These are phyloP conservation scores for Rhizomucor pusillus DNA, from an alignment of 371 early-diverging fungal species.

Conservation along the genomic window DNA sequence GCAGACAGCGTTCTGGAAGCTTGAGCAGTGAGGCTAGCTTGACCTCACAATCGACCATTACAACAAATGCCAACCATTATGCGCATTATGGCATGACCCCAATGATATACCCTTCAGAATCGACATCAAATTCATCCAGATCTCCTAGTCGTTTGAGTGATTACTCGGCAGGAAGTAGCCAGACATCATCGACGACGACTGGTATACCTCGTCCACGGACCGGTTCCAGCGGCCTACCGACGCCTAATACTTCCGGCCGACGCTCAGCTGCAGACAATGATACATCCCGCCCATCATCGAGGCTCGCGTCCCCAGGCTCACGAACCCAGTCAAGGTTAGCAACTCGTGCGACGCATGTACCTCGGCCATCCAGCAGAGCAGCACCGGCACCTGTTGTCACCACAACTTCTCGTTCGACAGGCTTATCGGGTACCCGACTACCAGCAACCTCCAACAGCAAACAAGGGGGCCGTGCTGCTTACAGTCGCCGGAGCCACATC, in stretches of 20 bases:
- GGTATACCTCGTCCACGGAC: slow-evolving; percentile 7
- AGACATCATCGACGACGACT: slow-evolving; percentile 11
- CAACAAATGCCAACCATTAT: slow-evolving; percentile 21
- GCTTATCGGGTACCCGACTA: background rate
- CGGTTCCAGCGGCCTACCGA: slow-evolving; percentile 4
- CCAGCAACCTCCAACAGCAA: background rate
- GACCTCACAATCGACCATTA: slow-evolving; percentile 42
- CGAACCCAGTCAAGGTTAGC: slow-evolving; percentile 16
- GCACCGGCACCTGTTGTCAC: slow-evolving; percentile 22
- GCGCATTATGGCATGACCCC: slow-evolving; percentile 36
- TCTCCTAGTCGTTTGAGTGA: slow-evolving; percentile 42
- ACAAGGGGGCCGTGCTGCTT: background rate
- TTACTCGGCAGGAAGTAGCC: slow-evolving; percentile 33
- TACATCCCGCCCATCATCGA: slow-evolving; percentile 8
- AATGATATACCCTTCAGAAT: slow-evolving; percentile 30
- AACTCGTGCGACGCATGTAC: slow-evolving; percentile 47
- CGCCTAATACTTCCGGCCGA: background rate
- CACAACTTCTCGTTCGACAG: slow-evolving; percentile 14
- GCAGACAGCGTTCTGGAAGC: slow-evolving; percentile 29
- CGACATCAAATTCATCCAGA: slow-evolving; percentile 40
- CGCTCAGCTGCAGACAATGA: slow-evolving; percentile 1
- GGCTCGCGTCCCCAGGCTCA: background rate
- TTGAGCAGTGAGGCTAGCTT: slow-evolving; percentile 46
- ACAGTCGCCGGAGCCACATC: slow-evolving; percentile 33
- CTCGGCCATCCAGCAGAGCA: slow-evolving; percentile 23